Evolutionary conservation across 768 basidiomycete genomes (phyloP), one percentile per base, ranked within the genome.

Genomic region (Leucosporidium yakuticum): DNA sequence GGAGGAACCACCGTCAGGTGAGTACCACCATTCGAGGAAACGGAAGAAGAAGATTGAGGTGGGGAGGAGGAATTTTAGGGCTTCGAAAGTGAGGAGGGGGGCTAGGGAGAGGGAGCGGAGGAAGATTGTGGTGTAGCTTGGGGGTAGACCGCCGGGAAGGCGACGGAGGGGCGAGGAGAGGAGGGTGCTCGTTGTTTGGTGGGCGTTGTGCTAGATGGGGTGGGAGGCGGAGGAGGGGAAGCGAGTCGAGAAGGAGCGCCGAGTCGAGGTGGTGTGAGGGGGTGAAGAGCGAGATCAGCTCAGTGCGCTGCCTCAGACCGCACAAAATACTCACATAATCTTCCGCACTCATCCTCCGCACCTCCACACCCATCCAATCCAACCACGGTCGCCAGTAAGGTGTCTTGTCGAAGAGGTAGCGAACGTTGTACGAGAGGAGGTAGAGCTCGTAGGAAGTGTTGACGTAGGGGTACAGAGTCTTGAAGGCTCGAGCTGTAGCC

Each of bases 1-100:
- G 86, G 85, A 23, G 89, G 90, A 5, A 89, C 93, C 17, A 91
- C 96, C 54, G 84, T 61, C 44, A 0, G 96, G 93, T 6, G 92
- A 94, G 77, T 98, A 98, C 93, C 95, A 99, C 93, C 96, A 99
- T 79, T 98, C 93, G 56, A 96, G 82, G 79, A 98, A 94, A 79
- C 93, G 95, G 81, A 99, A 82, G 77, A 91, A 89, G 79, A 99
- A 95, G 67, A 99, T 92, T 51, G 88, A 88, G 25, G 87, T 89
- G 21, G 91, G 95, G 44, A 93, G 84, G 56, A 90, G 82, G 57
- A 90, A 80, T 67, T 87, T 85, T 49, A 93, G 81, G 4, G 89
- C 91, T 77, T 92, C 89, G 39, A 93, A 82, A 14, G 89, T 74
- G 53, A 87, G 78, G 59, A 82, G 84, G 11, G 89, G 90, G 11